These are phyloP conservation scores for Cruciata laevipes DNA, from an alignment of 257 asterid species.

Conservation along the genomic window DNA sequence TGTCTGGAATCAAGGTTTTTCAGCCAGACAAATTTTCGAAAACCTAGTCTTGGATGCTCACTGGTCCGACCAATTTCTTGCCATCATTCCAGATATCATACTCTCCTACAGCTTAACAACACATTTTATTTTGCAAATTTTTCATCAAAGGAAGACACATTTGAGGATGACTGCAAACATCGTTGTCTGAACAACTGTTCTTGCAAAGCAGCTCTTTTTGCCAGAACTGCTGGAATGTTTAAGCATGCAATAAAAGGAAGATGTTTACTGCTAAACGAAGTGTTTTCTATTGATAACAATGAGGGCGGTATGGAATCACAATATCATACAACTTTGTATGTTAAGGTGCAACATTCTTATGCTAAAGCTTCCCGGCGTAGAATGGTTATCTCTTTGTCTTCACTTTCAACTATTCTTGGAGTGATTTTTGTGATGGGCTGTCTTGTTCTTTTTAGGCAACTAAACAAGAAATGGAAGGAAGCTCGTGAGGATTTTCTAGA, in stretches of 20 bases:
- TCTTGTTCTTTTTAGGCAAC: background rate
- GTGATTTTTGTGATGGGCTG: background rate
- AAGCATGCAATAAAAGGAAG: background rate
- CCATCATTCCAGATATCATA: conserved; percentile 9
- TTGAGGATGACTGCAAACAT: conserved; percentile 15
- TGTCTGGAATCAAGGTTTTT: background rate
- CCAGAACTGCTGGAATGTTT: background rate
- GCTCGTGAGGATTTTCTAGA: conserved; percentile 11
- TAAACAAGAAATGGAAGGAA: background rate
- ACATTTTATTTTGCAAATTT: background rate
- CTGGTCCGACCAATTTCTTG: conserved; percentile 14
- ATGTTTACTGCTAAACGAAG: conserved; percentile 10
- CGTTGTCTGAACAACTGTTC: conserved; percentile 18
- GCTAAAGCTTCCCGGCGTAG: background rate
- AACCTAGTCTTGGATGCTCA: conserved; percentile 16
- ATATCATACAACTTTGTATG: conserved; percentile 5
- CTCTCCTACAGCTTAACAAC: conserved; percentile 11
- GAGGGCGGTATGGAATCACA: background rate
- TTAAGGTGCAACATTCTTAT: conserved; percentile 17
- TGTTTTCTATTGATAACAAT: conserved; percentile 9
- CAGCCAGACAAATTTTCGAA: conserved; percentile 5
- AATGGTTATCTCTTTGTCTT: background rate
- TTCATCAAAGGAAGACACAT: background rate
- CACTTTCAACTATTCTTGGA: background rate
- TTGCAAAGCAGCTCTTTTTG: conserved; percentile 23